Evolutionary conservation across 805 yeast genomes (phyloP).

Genomic region (Metschnikowia rubicola): DNA sequence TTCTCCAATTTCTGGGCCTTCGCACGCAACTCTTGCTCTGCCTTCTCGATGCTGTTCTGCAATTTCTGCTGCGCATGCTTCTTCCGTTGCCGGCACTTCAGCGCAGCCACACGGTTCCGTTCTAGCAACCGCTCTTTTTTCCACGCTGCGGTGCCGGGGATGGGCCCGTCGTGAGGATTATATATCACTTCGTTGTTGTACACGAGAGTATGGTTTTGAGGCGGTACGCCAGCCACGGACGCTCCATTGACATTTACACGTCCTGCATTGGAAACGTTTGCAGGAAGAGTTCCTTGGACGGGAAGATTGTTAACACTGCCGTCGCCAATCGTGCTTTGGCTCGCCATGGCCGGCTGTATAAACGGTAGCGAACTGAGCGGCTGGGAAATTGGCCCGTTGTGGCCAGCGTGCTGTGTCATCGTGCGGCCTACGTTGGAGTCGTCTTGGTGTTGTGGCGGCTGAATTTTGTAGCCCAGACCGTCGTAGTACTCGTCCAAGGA

Average conservation of each 20-base stretch:
- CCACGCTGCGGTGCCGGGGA: conserved; percentile 67
- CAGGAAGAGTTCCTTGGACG: too few relatives aligned
- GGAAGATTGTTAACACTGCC: background rate
- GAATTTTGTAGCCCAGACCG: background rate
- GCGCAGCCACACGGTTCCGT: conserved; percentile 65
- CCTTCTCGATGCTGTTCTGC: conserved; percentile 54
- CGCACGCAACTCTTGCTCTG: conserved; percentile 41
- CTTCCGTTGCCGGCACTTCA: conserved; percentile 64
- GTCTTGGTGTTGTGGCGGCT: background rate
- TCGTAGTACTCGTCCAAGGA: conserved; percentile 21
- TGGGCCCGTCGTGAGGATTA: conserved; percentile 51
- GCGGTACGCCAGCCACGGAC: conserved; percentile 41
- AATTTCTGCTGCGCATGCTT: conserved; percentile 66
- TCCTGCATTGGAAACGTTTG: too few relatives aligned
- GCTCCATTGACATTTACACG: background rate
- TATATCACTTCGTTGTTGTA: conserved; percentile 55
- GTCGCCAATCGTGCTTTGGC: conserved; percentile 7
- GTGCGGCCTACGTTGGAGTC: background rate
- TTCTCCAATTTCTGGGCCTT: conserved; percentile 19
- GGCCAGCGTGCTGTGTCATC: background rate
- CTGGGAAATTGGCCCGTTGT: too few relatives aligned
- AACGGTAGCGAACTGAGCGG: conserved; percentile 1
- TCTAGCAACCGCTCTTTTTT: conserved; percentile 60
- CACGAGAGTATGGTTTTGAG: conserved; percentile 49
- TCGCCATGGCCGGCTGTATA: conserved; percentile 1